phyloP scores from a whole-genome alignment of 2,329 filamentous ascomycete genomes.

The Emmonsia crescens region DNA sequence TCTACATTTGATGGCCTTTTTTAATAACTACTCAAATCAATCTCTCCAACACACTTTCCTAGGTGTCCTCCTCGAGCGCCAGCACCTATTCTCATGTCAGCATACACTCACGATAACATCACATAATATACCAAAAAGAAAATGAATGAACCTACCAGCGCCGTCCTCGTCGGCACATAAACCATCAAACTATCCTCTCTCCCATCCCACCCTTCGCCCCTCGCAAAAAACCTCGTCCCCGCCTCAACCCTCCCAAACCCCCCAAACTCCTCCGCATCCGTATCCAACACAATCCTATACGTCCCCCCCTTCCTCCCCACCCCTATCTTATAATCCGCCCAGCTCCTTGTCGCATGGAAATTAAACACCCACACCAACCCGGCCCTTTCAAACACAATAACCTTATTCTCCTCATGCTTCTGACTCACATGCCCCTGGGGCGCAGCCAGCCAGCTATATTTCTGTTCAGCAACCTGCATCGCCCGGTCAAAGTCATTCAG shows the following conservation, averaged over 20 bases:
- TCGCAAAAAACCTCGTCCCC: constrained; percentile 83
- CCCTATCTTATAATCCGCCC: constrained; percentile 84
- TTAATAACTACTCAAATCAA: no score
- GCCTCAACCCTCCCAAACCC: constrained; percentile 69
- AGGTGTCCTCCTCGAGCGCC: constrained; percentile 36
- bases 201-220: constrained; percentile 78
- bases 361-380: constrained; percentile 93
- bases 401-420: constrained; percentile 89
- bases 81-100: constrained; percentile 36
- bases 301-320: constrained; percentile 66
- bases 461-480: constrained; percentile 81
- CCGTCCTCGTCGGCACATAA: constrained; percentile 76
- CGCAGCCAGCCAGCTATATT: constrained; percentile 81
- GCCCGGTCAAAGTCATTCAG: constrained; percentile 86
- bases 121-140: not conserved
- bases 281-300: constrained; percentile 76
- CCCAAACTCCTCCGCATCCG: constrained; percentile 65
- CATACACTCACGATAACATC: constrained; percentile 12
- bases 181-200: constrained; percentile 85
- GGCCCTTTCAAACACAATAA: constrained; percentile 88
- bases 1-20: no score
- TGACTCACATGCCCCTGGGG: constrained; percentile 84
- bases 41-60: not conserved
- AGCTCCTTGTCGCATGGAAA: constrained; percentile 77
- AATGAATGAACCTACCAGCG: constrained; percentile 50